phyloP scores from a whole-genome alignment of 805 yeast genomes.

The Maudiozyma pseudohumilis region DNA sequence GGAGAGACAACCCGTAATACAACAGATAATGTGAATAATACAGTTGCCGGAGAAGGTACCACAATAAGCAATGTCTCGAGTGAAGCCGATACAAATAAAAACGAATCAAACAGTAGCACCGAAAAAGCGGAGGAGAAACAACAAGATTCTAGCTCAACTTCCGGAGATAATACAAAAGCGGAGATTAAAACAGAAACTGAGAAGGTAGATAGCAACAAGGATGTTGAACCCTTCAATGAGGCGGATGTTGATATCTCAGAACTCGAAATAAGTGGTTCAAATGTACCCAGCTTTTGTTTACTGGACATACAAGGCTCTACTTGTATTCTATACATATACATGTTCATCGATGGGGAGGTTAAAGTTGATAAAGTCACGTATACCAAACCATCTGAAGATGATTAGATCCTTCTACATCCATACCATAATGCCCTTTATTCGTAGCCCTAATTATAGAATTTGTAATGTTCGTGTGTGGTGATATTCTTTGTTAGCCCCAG shows the following conservation, averaged over 20 bases:
- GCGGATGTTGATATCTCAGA: conserved; percentile 16
- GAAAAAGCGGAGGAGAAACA: background rate
- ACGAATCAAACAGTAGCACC: background rate
- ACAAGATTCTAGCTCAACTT: conserved; percentile 1
- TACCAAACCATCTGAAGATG: conserved; percentile 32
- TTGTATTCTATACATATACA: conserved; percentile 79
- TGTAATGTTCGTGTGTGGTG: background rate
- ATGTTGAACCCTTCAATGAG: conserved; percentile 9
- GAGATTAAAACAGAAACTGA: conserved; percentile 4
- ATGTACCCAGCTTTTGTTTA: conserved; percentile 80
- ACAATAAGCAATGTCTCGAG: conserved; percentile 3
- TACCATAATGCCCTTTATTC: background rate
- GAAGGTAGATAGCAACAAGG: conserved; percentile 1
- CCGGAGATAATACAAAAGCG: background rate
- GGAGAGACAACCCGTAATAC: conserved; percentile 15
- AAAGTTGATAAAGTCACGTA: conserved; percentile 82
- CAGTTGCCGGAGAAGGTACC: background rate
- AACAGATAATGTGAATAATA: conserved; percentile 2
- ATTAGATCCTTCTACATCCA: background rate
- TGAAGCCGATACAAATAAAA: background rate
- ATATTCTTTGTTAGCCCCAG: background rate
- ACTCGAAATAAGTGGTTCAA: conserved; percentile 24
- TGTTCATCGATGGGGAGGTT: conserved; percentile 69
- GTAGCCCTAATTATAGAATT: conserved; percentile 1
- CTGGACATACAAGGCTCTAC: conserved; percentile 73